Evolutionary conservation across 2,329 filamentous ascomycete genomes (phyloP).

Genomic region (Paracoccidioides lutzii): DNA sequence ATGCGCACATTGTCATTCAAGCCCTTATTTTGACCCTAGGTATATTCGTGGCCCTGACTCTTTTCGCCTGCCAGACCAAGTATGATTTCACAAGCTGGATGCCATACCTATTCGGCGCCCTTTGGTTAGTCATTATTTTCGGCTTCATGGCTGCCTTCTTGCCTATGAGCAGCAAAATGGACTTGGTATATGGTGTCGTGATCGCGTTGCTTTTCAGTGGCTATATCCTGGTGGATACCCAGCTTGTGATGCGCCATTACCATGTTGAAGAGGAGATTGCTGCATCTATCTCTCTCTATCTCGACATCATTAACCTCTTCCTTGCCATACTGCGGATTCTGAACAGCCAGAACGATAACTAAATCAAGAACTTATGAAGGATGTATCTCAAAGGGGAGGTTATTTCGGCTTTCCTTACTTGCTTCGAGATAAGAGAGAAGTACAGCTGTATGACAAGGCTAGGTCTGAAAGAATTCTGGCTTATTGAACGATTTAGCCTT

Average conservation of each 20-base stretch:
- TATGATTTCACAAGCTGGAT: constrained; percentile 98
- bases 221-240: constrained; percentile 93
- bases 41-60: constrained; percentile 50
- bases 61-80: constrained; percentile 93
- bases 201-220: constrained; percentile 80
- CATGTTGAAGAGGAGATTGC: constrained; percentile 98
- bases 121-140: constrained; percentile 86
- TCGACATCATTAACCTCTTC: constrained; percentile 96
- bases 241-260: constrained; percentile 88
- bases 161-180: constrained; percentile 64
- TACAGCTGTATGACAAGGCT: no score
- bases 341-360: constrained; percentile 94
- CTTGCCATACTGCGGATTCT: constrained; percentile 87
- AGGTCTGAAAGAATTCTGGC: no score
- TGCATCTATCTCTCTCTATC: constrained; percentile 83
- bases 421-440: no score
- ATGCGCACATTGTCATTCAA: constrained; percentile 71
- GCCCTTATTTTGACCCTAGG: constrained; percentile 71
- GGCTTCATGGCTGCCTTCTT: constrained; percentile 89
- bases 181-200: constrained; percentile 72
- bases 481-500: no score
- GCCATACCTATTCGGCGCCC: constrained; percentile 79
- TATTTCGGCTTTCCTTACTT: no score
- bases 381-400: background rate
- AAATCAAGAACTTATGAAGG: constrained; percentile 16